Base-by-base conservation (phyloP, 768 basidiomycete species). In the Mycena venus region DNA sequence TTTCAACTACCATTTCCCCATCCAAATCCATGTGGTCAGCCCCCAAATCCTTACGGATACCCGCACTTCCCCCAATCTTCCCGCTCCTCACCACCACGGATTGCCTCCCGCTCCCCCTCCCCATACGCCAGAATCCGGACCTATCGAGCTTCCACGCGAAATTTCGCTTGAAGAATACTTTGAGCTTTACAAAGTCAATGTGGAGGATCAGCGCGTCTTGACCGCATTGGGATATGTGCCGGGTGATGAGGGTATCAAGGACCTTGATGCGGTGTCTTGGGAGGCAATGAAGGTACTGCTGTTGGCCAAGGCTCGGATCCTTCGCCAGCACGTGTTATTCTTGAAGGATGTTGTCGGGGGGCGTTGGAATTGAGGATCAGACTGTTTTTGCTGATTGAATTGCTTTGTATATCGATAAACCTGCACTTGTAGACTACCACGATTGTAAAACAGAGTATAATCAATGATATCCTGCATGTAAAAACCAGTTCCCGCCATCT, bases 401-500 rank as follows among this genome's bases (percentile, higher is more conserved):
- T 42, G 21, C 44, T n/a, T 64, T 17, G 2, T 34, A 42, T 27
- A 47, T 51, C 47, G 63, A 34, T 64, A 64, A 17, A 36, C 3
- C 9, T 53, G 51, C 27, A 53, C 23, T 53, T 53, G 25, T 53
- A 53, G 10, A 27, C 25, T 42, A 42, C 42, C 42, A 42, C 42
- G 19, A 17, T 42, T 17, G 42, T 42, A 42, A 42, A 42, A 10
- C 15, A 8, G 42, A 42, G 42, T 14, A 17, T 4, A 17, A 38
- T 42, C 47, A 49, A 32, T 31, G 55, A 34, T 56, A 56, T 31
- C 49, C 64, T 3, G 64, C 64, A 65, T 65, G 64, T 12, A 65
- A 4, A 29, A 65, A 65, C 64, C 64, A 65, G 17, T 65, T 51
- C 10, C 8, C 3, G 64, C 64, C 64, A 51, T 65, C 47, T 51